Conservation (phyloP, 176 grass and related monocot genomes). For the Pontederia crassipes region DNA sequence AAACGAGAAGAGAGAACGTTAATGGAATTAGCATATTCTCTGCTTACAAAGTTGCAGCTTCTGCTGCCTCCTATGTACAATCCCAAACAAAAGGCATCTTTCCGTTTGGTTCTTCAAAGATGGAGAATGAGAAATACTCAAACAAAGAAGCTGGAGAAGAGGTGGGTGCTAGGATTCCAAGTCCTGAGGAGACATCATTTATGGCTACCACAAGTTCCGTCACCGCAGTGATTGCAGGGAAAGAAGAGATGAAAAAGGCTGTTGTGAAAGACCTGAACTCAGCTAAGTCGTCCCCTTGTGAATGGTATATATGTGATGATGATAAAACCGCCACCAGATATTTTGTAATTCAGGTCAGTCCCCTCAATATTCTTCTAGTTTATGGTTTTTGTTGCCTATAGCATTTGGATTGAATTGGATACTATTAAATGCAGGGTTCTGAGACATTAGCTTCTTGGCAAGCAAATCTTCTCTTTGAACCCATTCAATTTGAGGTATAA, state of each 20-base stretch:
- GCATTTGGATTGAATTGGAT: no score
- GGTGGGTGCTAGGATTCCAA: conserved; percentile 23
- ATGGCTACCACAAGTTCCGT: conserved; percentile 68
- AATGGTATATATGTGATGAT: conserved; percentile 82
- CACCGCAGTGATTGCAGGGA: conserved; percentile 71
- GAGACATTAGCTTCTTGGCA: conserved; percentile 83
- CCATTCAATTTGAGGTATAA: conserved; percentile 80
- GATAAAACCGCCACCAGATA: conserved; percentile 65
- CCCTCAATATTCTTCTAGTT: neutral
- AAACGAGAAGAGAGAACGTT: conserved; percentile 13
- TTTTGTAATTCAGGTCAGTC: conserved; percentile 72
- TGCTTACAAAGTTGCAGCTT: conserved; percentile 50
- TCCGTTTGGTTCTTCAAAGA: conserved; percentile 42
- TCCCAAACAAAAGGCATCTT: conserved; percentile 36
- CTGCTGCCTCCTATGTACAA: conserved; percentile 72
- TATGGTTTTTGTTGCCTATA: no score
- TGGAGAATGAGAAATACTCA: conserved; percentile 8
- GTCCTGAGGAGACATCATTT: conserved; percentile 57
- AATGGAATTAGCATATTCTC: conserved; percentile 33
- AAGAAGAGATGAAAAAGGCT: conserved; percentile 68
- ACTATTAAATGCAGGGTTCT: conserved; percentile 47
- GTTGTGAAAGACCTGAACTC: conserved; percentile 82
- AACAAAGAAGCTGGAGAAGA: conserved; percentile 16
- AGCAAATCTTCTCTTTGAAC: conserved; percentile 94
- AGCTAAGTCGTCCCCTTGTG: conserved; percentile 44